These are phyloP conservation scores for Serendipita sp. DNA, from an alignment of 768 basidiomycete species.

Conservation along the genomic window DNA sequence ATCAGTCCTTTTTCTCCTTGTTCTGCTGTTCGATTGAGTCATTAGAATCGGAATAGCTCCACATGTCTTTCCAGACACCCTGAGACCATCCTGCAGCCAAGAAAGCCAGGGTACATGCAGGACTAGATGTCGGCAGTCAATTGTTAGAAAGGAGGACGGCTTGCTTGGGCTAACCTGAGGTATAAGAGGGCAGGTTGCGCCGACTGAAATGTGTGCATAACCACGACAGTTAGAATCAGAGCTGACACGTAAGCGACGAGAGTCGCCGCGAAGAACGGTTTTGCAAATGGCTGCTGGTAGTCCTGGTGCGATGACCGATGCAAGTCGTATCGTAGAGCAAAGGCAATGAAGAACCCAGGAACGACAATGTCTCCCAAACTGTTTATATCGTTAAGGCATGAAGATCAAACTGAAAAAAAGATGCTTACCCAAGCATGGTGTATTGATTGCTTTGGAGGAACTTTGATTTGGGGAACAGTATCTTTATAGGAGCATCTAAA, in stretches of 20 bases:
- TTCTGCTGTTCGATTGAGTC: conserved; percentile 8
- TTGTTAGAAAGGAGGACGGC: conserved; percentile 18
- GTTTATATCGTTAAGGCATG: not conserved
- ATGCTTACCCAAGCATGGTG: conserved; percentile 57
- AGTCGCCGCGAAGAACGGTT: conserved; percentile 60
- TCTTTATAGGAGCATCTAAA: conserved; percentile 85
- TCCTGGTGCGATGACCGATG: conserved; percentile 25
- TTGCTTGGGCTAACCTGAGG: conserved; percentile 37
- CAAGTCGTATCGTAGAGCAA: conserved; percentile 75
- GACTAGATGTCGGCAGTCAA: not conserved
- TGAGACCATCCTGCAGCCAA: not conserved
- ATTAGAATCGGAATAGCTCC: not conserved
- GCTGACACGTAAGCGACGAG: conserved; percentile 60
- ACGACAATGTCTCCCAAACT: conserved; percentile 64
- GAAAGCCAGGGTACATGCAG: conserved; percentile 1
- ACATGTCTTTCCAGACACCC: conserved; percentile 2
- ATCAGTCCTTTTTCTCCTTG: not conserved
- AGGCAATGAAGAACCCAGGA: conserved; percentile 55
- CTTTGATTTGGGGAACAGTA: conserved; percentile 67
- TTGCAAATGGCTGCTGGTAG: conserved; percentile 26
- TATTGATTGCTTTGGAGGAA: conserved; percentile 38
- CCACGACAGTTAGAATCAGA: conserved; percentile 56
- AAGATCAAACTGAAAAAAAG: not conserved
- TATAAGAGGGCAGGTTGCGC: conserved; percentile 91
- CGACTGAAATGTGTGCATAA: conserved; percentile 61